phyloP scores from a whole-genome alignment of 257 asterid species.

The Rauvolfia tetraphylla region DNA sequence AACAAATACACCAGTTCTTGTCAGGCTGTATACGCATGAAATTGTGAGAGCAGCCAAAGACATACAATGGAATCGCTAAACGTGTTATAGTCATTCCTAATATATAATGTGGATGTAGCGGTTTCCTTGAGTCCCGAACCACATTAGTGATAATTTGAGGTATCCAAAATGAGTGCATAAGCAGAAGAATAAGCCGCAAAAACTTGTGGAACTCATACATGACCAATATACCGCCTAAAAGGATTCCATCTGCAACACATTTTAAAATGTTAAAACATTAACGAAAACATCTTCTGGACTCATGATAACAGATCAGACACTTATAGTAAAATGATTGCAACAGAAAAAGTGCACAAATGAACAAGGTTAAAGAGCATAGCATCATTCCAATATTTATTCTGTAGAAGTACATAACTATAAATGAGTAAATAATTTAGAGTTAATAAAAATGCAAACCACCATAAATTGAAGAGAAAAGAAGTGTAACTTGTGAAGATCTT shows the following conservation, averaged over 20 bases:
- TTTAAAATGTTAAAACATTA: neutral
- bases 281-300: neutral
- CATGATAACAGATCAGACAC: neutral
- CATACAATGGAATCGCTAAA: constrained; percentile 75
- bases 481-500: neutral
- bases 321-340: neutral
- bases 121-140: constrained; percentile 85
- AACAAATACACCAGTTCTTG: constrained; percentile 63
- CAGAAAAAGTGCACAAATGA: neutral
- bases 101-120: constrained; percentile 90
- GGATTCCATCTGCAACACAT: constrained; percentile 80
- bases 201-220: constrained; percentile 89
- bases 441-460: neutral
- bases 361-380: neutral
- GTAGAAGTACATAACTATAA: neutral
- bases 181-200: constrained; percentile 66
- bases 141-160: constrained; percentile 82
- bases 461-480: neutral
- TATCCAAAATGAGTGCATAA: constrained; percentile 90
- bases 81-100: constrained; percentile 87
- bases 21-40: constrained; percentile 91
- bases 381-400: neutral
- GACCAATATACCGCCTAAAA: constrained; percentile 78
- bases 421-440: neutral
- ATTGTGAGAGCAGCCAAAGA: constrained; percentile 88